Conservation (phyloP, 108 stramenopile genomes). For the Skeletonema tropicum region DNA sequence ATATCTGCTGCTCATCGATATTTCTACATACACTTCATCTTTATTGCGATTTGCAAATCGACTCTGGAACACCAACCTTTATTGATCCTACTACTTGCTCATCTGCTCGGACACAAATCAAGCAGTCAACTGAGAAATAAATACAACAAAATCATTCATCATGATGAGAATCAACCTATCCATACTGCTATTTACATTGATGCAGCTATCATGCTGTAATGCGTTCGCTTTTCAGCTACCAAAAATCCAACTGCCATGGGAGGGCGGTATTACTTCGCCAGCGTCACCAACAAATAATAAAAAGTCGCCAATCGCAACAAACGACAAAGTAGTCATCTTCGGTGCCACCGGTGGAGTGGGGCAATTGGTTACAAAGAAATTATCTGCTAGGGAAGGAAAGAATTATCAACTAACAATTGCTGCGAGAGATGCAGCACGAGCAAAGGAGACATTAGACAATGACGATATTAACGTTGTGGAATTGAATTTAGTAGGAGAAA, state of each 20-base stretch:
- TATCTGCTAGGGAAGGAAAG: slow-evolving; percentile 5
- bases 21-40: no score
- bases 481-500: slow-evolving; percentile 40
- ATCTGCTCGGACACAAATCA: no score
- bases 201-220: background rate
- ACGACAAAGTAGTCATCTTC: slow-evolving; percentile 40
- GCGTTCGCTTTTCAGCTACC: slow-evolving; percentile 31
- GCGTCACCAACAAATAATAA: background rate
- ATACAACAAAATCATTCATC: background rate
- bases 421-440: slow-evolving; percentile 40
- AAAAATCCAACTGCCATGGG: slow-evolving; percentile 24
- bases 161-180: background rate
- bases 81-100: no score
- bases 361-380: slow-evolving; percentile 47
- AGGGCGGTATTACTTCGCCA: background rate
- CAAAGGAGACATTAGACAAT: slow-evolving; percentile 14
- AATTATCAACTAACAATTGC: slow-evolving; percentile 36
- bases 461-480: slow-evolving; percentile 20
- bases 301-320: slow-evolving; percentile 35
- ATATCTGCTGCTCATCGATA: no score
- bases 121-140: no score
- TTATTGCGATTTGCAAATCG: no score
- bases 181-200: background rate
- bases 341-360: slow-evolving; percentile 54
- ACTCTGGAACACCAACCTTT: no score